Evolutionary conservation across 805 yeast species (phyloP).

Genomic region (Wickerhamomyces mucosus): DNA sequence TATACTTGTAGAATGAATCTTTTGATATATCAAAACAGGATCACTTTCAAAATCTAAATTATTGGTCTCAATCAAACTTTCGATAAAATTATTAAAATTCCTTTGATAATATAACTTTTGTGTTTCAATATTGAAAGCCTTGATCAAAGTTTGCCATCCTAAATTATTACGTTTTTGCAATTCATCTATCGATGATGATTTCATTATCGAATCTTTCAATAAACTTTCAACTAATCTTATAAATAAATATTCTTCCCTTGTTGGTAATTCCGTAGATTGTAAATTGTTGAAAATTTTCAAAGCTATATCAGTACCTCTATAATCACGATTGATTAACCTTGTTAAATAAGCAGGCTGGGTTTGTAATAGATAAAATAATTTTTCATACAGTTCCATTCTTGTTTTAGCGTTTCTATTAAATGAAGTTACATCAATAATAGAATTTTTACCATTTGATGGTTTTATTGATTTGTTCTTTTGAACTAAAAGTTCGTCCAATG

Average conservation of each 20-base stretch:
- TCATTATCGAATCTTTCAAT: conserved; percentile 26
- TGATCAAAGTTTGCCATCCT: conserved; percentile 37
- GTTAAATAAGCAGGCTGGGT: conserved; percentile 71
- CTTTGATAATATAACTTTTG: conserved; percentile 23
- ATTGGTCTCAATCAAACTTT: conserved; percentile 23
- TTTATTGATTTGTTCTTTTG: conserved; percentile 26
- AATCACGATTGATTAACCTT: conserved; percentile 34
- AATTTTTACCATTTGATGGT: conserved; percentile 2
- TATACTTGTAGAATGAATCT: conserved; percentile 28
- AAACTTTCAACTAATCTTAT: conserved; percentile 17
- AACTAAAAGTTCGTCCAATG: conserved; percentile 56
- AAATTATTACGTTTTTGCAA: conserved; percentile 9
- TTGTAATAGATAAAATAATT: conserved; percentile 73
- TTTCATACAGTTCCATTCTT: conserved; percentile 62
- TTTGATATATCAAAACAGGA: conserved; percentile 50
- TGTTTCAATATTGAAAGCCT: conserved; percentile 26
- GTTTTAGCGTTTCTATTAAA: conserved; percentile 28
- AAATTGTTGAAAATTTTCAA: conserved; percentile 18
- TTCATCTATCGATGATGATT: conserved; percentile 21
- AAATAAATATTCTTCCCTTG: conserved; percentile 18
- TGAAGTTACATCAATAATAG: conserved; percentile 18
- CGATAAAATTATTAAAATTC: conserved; percentile 30
- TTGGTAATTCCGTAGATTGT: conserved; percentile 19
- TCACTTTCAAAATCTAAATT: conserved; percentile 67
- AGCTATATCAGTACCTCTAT: conserved; percentile 19